Percentiles rank a stretch among this genome's conserved stretches.
These are phyloP conservation scores for Penicillium flavigenum DNA, from an alignment of 495 filamentous ascomycete species.

Conservation along the genomic window DNA sequence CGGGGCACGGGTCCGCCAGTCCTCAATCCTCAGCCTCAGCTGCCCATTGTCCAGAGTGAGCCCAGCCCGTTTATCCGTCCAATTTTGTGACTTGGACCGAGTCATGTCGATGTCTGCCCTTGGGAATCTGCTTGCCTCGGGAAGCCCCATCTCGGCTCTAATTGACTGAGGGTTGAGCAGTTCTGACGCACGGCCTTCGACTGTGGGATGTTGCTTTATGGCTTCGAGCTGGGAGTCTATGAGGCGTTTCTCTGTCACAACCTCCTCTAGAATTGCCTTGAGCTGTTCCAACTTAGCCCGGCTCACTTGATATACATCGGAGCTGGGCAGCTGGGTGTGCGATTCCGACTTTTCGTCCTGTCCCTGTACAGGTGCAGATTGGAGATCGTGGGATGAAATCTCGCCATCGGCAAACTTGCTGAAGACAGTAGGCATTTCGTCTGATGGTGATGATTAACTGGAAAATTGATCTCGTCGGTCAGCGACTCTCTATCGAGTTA, in stretches of 20 bases:
- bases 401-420: background rate
- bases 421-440: background rate
- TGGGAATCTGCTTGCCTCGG: background rate
- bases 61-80: background rate
- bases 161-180: background rate
- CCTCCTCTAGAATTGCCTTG: no score
- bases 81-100: background rate
- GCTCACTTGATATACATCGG: background rate
- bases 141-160: background rate
- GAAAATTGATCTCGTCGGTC: background rate
- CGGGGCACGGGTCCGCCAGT: background rate
- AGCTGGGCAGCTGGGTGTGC: background rate
- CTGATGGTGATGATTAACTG: background rate
- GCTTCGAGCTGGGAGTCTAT: background rate
- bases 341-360: background rate
- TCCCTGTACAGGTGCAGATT: background rate
- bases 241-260: background rate
- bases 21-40: background rate
- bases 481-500: background rate
- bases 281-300: no score
- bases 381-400: background rate
- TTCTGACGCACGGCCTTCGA: background rate
- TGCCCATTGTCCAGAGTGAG: background rate
- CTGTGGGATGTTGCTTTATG: background rate
- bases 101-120: background rate